Base-by-base conservation (phyloP, 345 rosid genomes). In the Arabidopsis thaliana region DNA sequence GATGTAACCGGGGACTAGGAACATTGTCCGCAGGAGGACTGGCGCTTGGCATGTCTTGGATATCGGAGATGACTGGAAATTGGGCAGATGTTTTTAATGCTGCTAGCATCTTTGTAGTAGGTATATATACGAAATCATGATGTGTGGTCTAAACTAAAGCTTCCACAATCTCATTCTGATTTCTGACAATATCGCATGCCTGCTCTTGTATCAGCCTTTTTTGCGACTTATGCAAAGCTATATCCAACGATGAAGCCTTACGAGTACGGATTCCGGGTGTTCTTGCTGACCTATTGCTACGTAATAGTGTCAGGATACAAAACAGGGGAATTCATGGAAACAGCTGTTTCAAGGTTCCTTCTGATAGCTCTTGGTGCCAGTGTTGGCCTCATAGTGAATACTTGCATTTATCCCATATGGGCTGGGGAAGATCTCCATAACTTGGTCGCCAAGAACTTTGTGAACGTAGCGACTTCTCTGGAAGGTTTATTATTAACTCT, bases 391-490 rank as follows among this genome's bases (percentile, higher is more conserved):
- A 63, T 65, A 14, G 82, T 93, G 64, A 93, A 93, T 73, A 82
- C 88, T 65, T 88, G 85, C 82, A 91, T 93, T 67, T 93, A 84
- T 79, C 98, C 97, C 7, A 91, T 93, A 62, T 93, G 97, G 98
- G 93, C 97, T 36, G 97, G 98, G 9, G 98, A 93, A 80, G 97
- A 88, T 82, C 84, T 93, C 74, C 98, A 93, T 67, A 79, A 68
- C 69, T 83, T 89, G 81, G 96, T 91, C 56, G 93, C 77, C 38
- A 89, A 89, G 80, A 89, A 89, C 79, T 93, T 93, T 81, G 82
- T 33, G 76, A 87, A 83, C 44, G 96, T 91, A 32, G 96, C 98
- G 9, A 84, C 68, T 80, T 91, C 98, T 41, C 71, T 93, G 81
- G 97, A 91, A 93, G 98, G 97, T 88, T 78, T 2, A 2, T 53